These are phyloP conservation scores for Physcia stellaris DNA, from an alignment of 495 filamentous ascomycete genomes.

Conservation along the genomic window DNA sequence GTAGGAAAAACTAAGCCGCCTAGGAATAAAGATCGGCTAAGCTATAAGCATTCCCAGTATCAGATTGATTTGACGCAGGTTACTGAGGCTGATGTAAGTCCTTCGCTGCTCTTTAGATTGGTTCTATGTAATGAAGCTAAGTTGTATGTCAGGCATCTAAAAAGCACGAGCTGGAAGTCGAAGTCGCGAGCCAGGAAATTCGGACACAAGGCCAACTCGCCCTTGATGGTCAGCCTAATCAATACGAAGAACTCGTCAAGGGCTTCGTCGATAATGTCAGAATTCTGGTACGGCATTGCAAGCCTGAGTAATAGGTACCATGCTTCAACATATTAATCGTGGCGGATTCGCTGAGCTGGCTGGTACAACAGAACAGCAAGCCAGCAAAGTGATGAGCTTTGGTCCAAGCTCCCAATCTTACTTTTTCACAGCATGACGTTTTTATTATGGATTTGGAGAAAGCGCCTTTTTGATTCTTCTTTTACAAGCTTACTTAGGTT, in stretches of 20 bases:
- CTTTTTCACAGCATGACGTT: neutral
- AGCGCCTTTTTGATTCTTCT: too few species aligned
- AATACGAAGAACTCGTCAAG: constrained; percentile 61
- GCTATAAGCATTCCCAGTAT: constrained; percentile 72
- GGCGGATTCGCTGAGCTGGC: too few species aligned
- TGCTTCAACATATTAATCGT: neutral
- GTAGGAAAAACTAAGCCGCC: constrained; percentile 35
- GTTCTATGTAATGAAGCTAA: neutral
- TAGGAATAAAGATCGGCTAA: constrained; percentile 76
- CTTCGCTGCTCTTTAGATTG: constrained; percentile 5
- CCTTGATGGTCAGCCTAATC: constrained; percentile 40
- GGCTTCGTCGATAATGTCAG: constrained; percentile 78
- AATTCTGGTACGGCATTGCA: constrained; percentile 38
- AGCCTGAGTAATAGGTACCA: too few species aligned
- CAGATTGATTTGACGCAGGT: constrained; percentile 88
- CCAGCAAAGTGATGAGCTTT: neutral
- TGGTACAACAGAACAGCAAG: neutral
- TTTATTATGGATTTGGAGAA: neutral
- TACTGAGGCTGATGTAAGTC: constrained; percentile 44
- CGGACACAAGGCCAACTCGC: constrained; percentile 55
- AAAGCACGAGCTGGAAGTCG: constrained; percentile 81
- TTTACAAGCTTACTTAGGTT: too few species aligned
- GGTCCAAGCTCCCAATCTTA: neutral
- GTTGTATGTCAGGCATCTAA: constrained; percentile 46
- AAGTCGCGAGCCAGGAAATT: constrained; percentile 53